A percentile compares a stretch with the other conserved stretches of the same genome.
Conservation (phyloP, 768 basidiomycete genomes). For the Termitomyces titanicus region DNA sequence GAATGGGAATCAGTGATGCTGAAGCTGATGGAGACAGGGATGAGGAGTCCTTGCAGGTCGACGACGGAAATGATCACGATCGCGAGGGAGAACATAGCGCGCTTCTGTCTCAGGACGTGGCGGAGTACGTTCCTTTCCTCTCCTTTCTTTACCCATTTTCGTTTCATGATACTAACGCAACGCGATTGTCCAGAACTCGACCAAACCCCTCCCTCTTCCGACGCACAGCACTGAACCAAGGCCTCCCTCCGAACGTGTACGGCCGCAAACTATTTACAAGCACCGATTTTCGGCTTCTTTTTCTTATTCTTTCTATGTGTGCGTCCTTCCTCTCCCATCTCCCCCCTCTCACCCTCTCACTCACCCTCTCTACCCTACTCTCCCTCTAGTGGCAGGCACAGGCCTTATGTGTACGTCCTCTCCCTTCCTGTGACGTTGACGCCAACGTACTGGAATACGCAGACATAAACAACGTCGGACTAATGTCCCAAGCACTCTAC, state of each 20-base stretch:
- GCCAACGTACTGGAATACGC: slow-evolving; percentile 2
- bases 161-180: neutral
- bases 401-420: slow-evolving; percentile 66
- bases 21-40: no score
- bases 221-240: slow-evolving; percentile 14
- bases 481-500: slow-evolving; percentile 66
- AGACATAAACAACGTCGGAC: slow-evolving; percentile 82
- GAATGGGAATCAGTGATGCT: neutral
- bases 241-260: slow-evolving; percentile 19
- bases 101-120: slow-evolving; percentile 2
- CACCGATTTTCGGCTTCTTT: slow-evolving; percentile 29
- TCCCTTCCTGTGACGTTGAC: neutral
- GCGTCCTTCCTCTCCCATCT: slow-evolving; percentile 29
- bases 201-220: slow-evolving; percentile 12
- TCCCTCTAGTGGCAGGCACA: slow-evolving; percentile 56
- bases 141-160: neutral
- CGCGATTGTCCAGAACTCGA: no score
- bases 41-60: neutral
- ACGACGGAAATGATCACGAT: neutral
- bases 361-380: no score
- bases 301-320: slow-evolving; percentile 53
- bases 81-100: slow-evolving; percentile 8
- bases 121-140: neutral
- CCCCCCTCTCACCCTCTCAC: neutral
- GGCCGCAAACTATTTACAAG: slow-evolving; percentile 17